A percentile compares a stretch with the other conserved stretches of the same genome.
These are phyloP conservation scores for Pholiota microspora DNA, from an alignment of 768 basidiomycete species.

Conservation along the genomic window DNA sequence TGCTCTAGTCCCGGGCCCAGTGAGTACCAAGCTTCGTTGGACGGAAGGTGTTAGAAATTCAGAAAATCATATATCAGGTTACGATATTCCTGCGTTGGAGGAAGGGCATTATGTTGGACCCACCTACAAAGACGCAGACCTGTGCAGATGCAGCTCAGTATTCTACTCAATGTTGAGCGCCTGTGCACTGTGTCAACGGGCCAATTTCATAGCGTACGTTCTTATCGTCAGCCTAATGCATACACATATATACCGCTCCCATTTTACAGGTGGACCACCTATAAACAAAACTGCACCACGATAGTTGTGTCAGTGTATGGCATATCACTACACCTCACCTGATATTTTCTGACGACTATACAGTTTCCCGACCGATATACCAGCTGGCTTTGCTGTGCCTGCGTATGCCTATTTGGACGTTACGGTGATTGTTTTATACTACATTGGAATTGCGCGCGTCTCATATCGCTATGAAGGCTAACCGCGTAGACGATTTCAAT, in stretches of 20 bases:
- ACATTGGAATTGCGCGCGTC: neutral
- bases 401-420: conserved; percentile 9
- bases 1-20: neutral
- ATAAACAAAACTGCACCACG: neutral
- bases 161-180: conserved; percentile 7
- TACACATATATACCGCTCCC: neutral
- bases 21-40: neutral
- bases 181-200: conserved; percentile 5
- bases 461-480: neutral
- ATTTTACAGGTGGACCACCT: neutral
- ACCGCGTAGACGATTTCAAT: too few relatives aligned
- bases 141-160: conserved; percentile 6
- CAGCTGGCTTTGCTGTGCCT: conserved; percentile 4
- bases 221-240: neutral
- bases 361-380: conserved; percentile 2
- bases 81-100: neutral
- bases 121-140: neutral
- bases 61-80: neutral
- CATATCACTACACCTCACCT: neutral
- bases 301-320: neutral
- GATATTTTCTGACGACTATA: neutral
- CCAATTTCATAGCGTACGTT: neutral
- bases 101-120: neutral
- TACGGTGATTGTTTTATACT: conserved; percentile 2
- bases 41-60: neutral